Percentiles rank a stretch among this genome's conserved stretches.
Conservation (phyloP, 1,139 yeast genomes). For the Candida smagusa region DNA sequence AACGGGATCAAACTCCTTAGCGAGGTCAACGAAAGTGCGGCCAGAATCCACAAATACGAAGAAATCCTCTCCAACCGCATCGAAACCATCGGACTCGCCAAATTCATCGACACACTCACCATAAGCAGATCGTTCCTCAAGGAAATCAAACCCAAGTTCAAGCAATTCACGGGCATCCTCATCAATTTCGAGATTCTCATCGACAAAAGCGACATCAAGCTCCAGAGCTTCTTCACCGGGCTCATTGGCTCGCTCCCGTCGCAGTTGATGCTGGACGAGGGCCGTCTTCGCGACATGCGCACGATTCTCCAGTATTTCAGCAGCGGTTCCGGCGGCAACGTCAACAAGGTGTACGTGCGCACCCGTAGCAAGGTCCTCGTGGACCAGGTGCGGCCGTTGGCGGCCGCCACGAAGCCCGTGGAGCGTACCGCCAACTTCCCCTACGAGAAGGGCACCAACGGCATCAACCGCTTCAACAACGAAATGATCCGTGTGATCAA, state of each 20-base stretch:
- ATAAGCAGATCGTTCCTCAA: constrained; percentile 30
- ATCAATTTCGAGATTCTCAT: constrained; percentile 45
- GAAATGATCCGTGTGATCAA: constrained; percentile 49
- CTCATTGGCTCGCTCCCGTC: constrained; percentile 12
- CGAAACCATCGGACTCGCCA: constrained; percentile 36
- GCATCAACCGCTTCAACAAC: constrained; percentile 53
- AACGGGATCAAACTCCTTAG: constrained; percentile 57
- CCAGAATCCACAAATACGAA: constrained; percentile 54
- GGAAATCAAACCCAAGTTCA: constrained; percentile 38
- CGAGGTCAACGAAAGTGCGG: constrained; percentile 65
- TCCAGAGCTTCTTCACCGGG: constrained; percentile 31
- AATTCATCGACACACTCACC: constrained; percentile 36
- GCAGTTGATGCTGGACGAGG: constrained; percentile 10
- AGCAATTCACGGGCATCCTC: constrained; percentile 48
- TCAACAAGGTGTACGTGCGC: constrained; percentile 43
- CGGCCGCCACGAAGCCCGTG: constrained; percentile 34
- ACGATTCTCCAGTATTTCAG: constrained; percentile 46
- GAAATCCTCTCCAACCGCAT: constrained; percentile 36
- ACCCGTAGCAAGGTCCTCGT: constrained; percentile 45
- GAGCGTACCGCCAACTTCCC: constrained; percentile 39
- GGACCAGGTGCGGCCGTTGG: constrained; percentile 37
- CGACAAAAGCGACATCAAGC: constrained; percentile 43
- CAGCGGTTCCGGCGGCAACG: constrained; percentile 23
- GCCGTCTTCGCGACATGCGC: constrained; percentile 20
- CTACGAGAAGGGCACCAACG: constrained; percentile 61